Evolutionary conservation across 805 yeast genomes (phyloP), one percentile per base, ranked within the genome.

Genomic region (Ogataea corticis): DNA sequence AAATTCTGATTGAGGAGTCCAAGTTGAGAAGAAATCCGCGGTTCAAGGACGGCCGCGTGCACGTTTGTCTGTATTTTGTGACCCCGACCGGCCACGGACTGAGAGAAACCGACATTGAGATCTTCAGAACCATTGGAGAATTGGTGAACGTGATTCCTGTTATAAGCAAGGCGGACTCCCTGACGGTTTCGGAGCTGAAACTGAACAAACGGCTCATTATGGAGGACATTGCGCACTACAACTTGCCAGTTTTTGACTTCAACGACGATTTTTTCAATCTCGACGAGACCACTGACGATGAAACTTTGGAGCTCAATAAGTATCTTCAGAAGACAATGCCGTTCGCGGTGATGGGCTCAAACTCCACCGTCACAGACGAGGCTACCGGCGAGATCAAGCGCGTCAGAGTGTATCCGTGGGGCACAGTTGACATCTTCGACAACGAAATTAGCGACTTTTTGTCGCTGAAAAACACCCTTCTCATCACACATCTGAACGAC

Each of bases 141-240:
- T 79, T 82, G 52, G 96, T 87, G 16, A 91, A 91, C 67, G 75
- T 92, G 19, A 79, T 91, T 35, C 96, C 97, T 2, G 82, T 90
- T 19, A 78, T 91, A 46, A 79, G 87, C 30, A 85, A 87, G 58
- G 82, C 96, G 2, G 97, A 91, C 63, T 73, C 88, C 2, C 71
- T 88, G 54, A 87, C 96, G 0, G 73, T 73, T 17, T 62, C 75
- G 2, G 97, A 91, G 64, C 69, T 89, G 51, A 75, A 75, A 54
- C 66, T 81, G 51, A 89, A 89, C 70, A 90, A 90, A 63, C 75
- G 72, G 56, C 73, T 89, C 59, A 83, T 87, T 42, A 72, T 74
- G 65, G 90, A 86, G 66, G 97, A 91, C 65, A 79, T 90, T 57
- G 80, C 79, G 57, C 72, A 76, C 61, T 76, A 83, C 66, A 73